Evolutionary conservation across 1,139 yeast genomes (phyloP), one percentile per base, ranked within the genome.

Genomic region (Torulaspora pretoriensis): DNA sequence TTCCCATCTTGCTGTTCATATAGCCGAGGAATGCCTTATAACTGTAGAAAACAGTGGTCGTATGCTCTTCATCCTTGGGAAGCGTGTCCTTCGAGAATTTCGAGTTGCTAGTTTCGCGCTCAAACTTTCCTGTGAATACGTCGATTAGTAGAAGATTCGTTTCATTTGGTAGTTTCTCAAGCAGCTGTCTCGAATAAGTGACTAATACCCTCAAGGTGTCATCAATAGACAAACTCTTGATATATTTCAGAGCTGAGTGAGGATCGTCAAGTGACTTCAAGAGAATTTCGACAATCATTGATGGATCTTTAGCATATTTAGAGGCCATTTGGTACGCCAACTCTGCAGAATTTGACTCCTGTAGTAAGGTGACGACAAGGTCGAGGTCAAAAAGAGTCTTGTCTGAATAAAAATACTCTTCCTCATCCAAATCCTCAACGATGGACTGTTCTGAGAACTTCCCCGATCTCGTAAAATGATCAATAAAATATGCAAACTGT

Each of bases 81-180:
- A 25, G 35, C 12, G 35, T 10, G 16, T 37, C 38, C 12, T 42
- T 42, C 12, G 38, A 38, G n/a, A 32, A 27, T 10, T 24, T 24
- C 23, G 24, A 24, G 8, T 39, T 45, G 33, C 48, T 49, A 8
- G 51, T 44, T 35, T 56, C 57, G 1, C 92, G 85, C 14, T 67
- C 68, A 59, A 83, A 92, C 47, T 77, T 80, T 0, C 97, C 97
- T 0, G 97, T 90, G 61, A 92, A 92, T 1, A 90, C 84, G 34
- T 85, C 84, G 46, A 92, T 90, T 45, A 90, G 70, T 35, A 92
- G 66, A 33, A 83, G 82, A 0, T 96, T 89, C 0, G 96, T 84
- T 49, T 84, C 90, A 48, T 84, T 77, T 0, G 98, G 97, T 36
- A 79, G 68, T 42, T 72, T 64, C 41, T 84, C 85, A 39, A 92